A percentile compares a stretch with the other conserved stretches of the same genome.
Conservation (phyloP, 106 monocot genomes). For the Apostasia ramifera region DNA sequence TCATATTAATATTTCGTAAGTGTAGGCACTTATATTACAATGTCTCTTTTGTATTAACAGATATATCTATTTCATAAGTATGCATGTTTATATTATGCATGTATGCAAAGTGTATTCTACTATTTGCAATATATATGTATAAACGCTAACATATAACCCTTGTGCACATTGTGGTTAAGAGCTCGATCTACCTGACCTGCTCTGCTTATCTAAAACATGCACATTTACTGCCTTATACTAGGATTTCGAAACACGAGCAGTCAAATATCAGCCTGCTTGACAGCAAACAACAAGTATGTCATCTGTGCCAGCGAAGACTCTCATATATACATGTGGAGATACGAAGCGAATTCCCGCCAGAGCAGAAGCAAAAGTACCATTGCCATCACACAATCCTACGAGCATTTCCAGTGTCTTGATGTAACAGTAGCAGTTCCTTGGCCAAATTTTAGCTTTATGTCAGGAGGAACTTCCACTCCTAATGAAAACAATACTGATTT, state of each 20-base stretch:
- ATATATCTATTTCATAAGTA: no score
- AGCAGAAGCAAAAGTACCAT: constrained; percentile 26
- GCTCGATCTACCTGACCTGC: no score
- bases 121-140: no score
- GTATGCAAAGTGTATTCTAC: no score
- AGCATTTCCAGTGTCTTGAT: constrained; percentile 51
- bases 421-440: constrained; percentile 57
- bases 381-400: constrained; percentile 37
- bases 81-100: no score
- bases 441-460: constrained; percentile 10
- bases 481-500: not conserved
- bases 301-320: constrained; percentile 68
- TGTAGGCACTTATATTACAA: no score
- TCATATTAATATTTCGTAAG: no score
- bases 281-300: constrained; percentile 48
- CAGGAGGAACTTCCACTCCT: constrained; percentile 5
- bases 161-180: no score
- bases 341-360: constrained; percentile 29
- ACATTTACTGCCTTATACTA: constrained; percentile 8
- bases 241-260: constrained; percentile 61
- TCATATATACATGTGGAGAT: constrained; percentile 60
- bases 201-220: not conserved
- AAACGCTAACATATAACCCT: no score
- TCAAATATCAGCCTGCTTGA: constrained; percentile 55
- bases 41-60: no score